These are phyloP conservation scores for Beauveria sp. DNA, from an alignment of 2,329 filamentous ascomycete species.

Conservation along the genomic window DNA sequence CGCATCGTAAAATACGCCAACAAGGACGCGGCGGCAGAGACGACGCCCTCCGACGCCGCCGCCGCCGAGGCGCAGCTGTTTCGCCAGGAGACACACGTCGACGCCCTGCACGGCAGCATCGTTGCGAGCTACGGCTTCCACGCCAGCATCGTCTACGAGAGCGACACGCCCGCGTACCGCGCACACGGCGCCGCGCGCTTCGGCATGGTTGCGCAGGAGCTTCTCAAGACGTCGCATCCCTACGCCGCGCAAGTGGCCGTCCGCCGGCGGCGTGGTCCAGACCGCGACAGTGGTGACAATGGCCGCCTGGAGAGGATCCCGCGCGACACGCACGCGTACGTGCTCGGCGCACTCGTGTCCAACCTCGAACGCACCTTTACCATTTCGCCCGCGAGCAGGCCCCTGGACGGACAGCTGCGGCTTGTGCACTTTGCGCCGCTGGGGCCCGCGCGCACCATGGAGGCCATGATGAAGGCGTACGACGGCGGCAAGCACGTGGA, in stretches of 20 bases:
- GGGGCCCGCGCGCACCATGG: conserved; percentile 60
- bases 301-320: conserved; percentile 18
- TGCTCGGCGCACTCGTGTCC: conserved; percentile 68
- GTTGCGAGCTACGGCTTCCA: conserved; percentile 90
- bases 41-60: background rate
- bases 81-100: conserved; percentile 26
- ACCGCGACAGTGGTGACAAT: conserved; percentile 11
- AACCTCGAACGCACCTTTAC: conserved; percentile 75
- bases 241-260: conserved; percentile 40
- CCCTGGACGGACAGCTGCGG: conserved; percentile 62
- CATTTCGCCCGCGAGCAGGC: conserved; percentile 66
- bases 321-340: conserved; percentile 59
- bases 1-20: conserved; percentile 34
- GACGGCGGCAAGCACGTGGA: conserved; percentile 47
- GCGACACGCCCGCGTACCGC: conserved; percentile 76
- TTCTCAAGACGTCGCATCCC: conserved; percentile 50
- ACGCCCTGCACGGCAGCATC: conserved; percentile 62
- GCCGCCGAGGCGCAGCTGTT: conserved; percentile 13
- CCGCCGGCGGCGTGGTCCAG: background rate
- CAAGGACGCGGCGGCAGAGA: conserved; percentile 11
- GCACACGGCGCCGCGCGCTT: conserved; percentile 72
- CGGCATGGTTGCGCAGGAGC: conserved; percentile 71
- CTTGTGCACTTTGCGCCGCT: conserved; percentile 70
- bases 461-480: conserved; percentile 64
- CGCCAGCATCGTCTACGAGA: conserved; percentile 81